These are phyloP conservation scores for Chaetomiaceae sp. DNA, from an alignment of 2,329 filamentous ascomycete genomes.

Conservation along the genomic window DNA sequence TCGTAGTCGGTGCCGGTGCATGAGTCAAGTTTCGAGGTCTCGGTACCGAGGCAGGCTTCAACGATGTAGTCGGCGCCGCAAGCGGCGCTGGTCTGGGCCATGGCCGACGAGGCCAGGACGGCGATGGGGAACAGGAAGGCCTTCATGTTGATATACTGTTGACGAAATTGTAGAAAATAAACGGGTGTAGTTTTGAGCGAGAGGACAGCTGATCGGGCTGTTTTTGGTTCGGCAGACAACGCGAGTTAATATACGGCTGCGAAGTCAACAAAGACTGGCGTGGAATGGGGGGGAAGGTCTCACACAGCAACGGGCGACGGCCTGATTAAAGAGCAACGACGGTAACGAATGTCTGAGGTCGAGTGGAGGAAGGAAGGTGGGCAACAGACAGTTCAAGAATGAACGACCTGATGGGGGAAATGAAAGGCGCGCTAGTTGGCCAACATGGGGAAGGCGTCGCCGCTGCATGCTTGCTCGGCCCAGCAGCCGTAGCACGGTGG, in stretches of 20 bases:
- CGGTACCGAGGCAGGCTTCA: constrained; percentile 38
- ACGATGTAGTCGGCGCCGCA: constrained; percentile 47
- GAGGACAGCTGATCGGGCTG: neutral
- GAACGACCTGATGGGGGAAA: constrained; percentile 6
- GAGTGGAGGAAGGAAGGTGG: neutral
- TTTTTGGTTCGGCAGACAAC: neutral
- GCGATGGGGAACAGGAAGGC: constrained; percentile 37
- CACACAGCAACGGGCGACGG: constrained; percentile 16
- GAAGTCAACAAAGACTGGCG: neutral
- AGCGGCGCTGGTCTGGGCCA: constrained; percentile 31
- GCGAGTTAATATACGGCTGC: neutral
- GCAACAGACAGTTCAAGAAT: neutral
- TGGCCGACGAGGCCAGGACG: constrained; percentile 34
- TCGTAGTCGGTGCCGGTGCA: constrained; percentile 41
- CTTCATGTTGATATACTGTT: constrained; percentile 41
- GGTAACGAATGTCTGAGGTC: constrained; percentile 1
- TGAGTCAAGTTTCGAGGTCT: constrained; percentile 35
- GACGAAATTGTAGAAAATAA: neutral
- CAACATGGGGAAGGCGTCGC: constrained; percentile 6
- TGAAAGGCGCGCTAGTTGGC: constrained; percentile 9
- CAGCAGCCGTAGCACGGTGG: neutral
- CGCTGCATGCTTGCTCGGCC: neutral
- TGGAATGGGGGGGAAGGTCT: constrained; percentile 12
- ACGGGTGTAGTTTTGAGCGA: neutral
- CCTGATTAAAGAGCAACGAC: constrained; percentile 8